Evolutionary conservation across 805 yeast genomes (phyloP), one percentile per base, ranked within the genome.

Genomic region (Tetrapisispora fleetii): DNA sequence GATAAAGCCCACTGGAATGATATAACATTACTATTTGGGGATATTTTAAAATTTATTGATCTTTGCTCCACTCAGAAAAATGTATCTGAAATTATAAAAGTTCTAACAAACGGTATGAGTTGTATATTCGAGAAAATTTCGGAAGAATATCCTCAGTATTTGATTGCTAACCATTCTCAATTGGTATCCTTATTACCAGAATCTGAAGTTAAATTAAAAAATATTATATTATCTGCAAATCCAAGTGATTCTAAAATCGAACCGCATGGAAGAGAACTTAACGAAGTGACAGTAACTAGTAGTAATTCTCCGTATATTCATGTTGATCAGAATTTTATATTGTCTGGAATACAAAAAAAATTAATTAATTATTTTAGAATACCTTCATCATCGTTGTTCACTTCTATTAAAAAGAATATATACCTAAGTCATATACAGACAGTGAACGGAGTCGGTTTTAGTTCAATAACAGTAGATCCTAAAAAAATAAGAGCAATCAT

Each of bases 131-230:
- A 83, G 43, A 83, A 87, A 2, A 70, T 93, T 47, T 72, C 85
- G 19, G 96, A 91, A 60, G 99, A 93, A 59, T 80, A 75, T 61
- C 98, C 99, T 1, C 90, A 83, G 50, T 82, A 87, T 52, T 73
- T 91, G 56, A 81, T 85, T 45, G 86, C 81, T 50, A 79, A 89
- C 62, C 88, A 85, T 56, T 80, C 81, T 58, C 81, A 79, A 54
- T 72, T 91, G 52, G 75, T 85, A 53, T 74, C 81, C 43, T 77
- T 79, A 16, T 73, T 89, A 55, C 90, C 97, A 2, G 69, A 78
- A 0, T 77, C 81, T 30, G 87, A 81, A 63, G 75, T 85, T 36
- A 99, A 93, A 64, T 14, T 91, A 59, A 76, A 86, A 55, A 93
- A 93, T 66, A 75, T 93, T 48, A 80, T 91, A 9, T 70, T 88